Base-by-base conservation (phyloP, 2,329 filamentous ascomycete genomes). In the Stylonectria norvegica region DNA sequence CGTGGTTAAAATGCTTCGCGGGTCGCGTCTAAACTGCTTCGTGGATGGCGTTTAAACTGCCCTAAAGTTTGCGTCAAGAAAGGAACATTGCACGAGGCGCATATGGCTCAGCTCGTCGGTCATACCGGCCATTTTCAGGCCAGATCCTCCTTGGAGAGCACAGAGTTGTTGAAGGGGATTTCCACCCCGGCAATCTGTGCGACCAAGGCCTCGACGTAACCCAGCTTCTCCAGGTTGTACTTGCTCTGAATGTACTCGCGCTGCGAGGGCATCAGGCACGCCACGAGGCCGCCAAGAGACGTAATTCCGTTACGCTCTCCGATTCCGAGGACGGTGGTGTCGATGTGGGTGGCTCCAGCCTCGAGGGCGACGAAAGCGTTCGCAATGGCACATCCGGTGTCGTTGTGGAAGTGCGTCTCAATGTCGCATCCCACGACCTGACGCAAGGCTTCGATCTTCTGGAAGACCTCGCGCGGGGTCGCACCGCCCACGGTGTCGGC, bases 401-500 rank as follows among this genome's bases (percentile, higher is more conserved):
- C 90, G 64, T 95, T 87, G 76, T 95, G 89, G 78, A 50, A 55
- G 30, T 53, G 49, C 19, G 45, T 53, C 27, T 49, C 56, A 50
- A 93, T 93, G 55, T 93, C 86, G 63, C 86, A 90, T 34, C 49
- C 42, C 5, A 63, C 41, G 1, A 46, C 22, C 83, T 85, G 35
- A 5, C 88, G 77, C 31, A 95, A 78, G 12, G 89, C 93, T 60
- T 86, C 75, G 53, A 95, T 81, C 29, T 95, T 77, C 61, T 95
- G 86, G 68, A 91, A 95, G 39, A 95, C 89, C 71, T 94, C 86
- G 60, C 89, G 76, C 39, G 89, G 89, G 20, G 81, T 81, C 38
- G 87, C 88, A 56, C 86, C 89, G 46, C 86, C 86, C 52, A 95
- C 89, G n/a, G 89, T 95, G 64, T 96, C 90, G 33, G 90, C 90